A percentile compares a stretch with the other conserved stretches of the same genome.
These are phyloP conservation scores for Pythium biforme DNA, from an alignment of 352 stramenopile genomes.

Conservation along the genomic window DNA sequence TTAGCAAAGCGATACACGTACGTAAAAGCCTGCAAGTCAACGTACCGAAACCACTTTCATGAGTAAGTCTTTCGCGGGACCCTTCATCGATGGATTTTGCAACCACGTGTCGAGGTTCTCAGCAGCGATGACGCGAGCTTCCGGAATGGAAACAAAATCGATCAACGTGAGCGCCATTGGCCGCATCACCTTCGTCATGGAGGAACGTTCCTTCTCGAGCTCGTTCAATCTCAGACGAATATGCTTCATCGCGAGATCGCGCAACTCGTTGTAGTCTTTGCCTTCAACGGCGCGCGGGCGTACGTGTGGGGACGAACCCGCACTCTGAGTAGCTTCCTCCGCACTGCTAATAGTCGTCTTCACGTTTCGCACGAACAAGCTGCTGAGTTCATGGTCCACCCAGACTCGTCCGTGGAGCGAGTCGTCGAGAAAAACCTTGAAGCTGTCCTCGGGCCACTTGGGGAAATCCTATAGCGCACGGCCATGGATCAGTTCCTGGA, in stretches of 20 bases:
- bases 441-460: conserved; percentile 74
- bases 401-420: conserved; percentile 76
- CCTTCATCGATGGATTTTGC: conserved; percentile 78
- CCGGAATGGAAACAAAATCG: conserved; percentile 60
- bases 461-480: conserved; percentile 31
- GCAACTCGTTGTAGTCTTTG: conserved; percentile 47
- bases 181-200: conserved; percentile 53
- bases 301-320: conserved; percentile 28
- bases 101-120: conserved; percentile 80
- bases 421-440: conserved; percentile 88
- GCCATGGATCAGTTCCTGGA: neutral
- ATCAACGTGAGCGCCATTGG: conserved; percentile 77
- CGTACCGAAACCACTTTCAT: conserved; percentile 58
- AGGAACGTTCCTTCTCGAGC: conserved; percentile 65
- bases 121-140: conserved; percentile 61
- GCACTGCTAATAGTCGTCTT: conserved; percentile 58
- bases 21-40: neutral
- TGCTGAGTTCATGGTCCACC: conserved; percentile 84
- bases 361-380: conserved; percentile 73
- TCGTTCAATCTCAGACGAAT: conserved; percentile 60
- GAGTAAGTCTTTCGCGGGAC: conserved; percentile 67
- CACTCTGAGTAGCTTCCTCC: conserved; percentile 12
- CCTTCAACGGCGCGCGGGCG: conserved; percentile 43
- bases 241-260: conserved; percentile 67
- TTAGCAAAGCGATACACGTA: neutral